Conservation (phyloP, 2,329 filamentous ascomycete species). For the Ustilaginoidea virens region DNA sequence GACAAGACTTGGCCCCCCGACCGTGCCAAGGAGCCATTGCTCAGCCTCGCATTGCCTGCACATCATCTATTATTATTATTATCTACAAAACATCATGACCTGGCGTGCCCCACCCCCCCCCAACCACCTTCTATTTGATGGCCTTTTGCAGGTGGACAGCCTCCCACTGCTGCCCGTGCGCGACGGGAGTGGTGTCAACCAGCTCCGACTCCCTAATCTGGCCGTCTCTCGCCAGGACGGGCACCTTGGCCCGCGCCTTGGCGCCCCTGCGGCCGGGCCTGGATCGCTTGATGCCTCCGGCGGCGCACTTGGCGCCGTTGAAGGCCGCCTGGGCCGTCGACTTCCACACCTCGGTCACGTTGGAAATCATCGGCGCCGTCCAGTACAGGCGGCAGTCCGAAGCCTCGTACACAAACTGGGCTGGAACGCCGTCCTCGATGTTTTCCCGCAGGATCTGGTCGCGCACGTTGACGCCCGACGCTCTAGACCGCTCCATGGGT, state of each 20-base stretch:
- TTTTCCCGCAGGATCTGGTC: slow-evolving; percentile 22
- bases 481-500: slow-evolving; percentile 16
- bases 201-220: not conserved
- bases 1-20: no score
- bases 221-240: not conserved
- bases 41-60: no score
- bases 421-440: slow-evolving; percentile 23
- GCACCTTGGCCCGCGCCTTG: no score
- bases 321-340: slow-evolving; percentile 24
- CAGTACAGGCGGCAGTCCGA: slow-evolving; percentile 36
- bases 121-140: no score
- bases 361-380: slow-evolving; percentile 30
- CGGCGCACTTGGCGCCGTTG: slow-evolving; percentile 23
- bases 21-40: no score
- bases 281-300: slow-evolving; percentile 15
- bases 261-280: slow-evolving; percentile 2
- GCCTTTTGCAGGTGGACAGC: slow-evolving; percentile 5
- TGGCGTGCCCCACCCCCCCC: no score
- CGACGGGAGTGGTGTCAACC: slow-evolving; percentile 2
- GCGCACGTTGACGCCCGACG: slow-evolving; percentile 21
- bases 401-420: slow-evolving; percentile 32
- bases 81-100: not conserved
- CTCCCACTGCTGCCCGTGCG: slow-evolving; percentile 1
- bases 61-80: not conserved
- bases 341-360: slow-evolving; percentile 31